These are phyloP conservation scores for Brachypodium distachyon DNA, from an alignment of 202 grass and related monocot species.

Conservation along the genomic window DNA sequence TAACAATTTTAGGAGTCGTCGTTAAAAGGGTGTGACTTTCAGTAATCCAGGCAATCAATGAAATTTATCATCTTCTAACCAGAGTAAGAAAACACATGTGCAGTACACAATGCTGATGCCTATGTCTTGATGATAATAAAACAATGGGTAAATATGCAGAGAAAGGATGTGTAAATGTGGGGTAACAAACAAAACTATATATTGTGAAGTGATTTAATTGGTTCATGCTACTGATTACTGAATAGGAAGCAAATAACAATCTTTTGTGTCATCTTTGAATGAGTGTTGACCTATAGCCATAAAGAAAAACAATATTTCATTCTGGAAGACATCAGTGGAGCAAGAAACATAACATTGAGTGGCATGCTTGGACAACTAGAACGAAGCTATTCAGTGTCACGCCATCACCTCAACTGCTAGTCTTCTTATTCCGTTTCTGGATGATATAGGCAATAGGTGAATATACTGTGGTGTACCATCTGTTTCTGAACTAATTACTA, in stretches of 20 bases:
- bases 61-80: neutral
- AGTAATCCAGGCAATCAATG: neutral
- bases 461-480: neutral
- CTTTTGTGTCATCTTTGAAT: neutral
- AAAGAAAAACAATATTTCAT: neutral
- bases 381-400: neutral
- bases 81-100: neutral
- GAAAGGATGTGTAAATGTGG: neutral
- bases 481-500: neutral
- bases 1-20: neutral
- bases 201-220: neutral
- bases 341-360: neutral
- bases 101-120: neutral
- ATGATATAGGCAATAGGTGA: neutral
- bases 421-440: neutral
- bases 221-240: neutral
- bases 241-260: neutral
- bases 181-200: neutral
- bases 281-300: neutral
- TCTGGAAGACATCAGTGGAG: neutral
- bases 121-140: neutral
- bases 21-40: neutral
- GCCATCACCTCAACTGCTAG: conserved; percentile 12
- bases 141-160: neutral
- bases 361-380: neutral